phyloP scores from a whole-genome alignment of 2,329 filamentous ascomycete genomes.

The Xylariaceae sp. region DNA sequence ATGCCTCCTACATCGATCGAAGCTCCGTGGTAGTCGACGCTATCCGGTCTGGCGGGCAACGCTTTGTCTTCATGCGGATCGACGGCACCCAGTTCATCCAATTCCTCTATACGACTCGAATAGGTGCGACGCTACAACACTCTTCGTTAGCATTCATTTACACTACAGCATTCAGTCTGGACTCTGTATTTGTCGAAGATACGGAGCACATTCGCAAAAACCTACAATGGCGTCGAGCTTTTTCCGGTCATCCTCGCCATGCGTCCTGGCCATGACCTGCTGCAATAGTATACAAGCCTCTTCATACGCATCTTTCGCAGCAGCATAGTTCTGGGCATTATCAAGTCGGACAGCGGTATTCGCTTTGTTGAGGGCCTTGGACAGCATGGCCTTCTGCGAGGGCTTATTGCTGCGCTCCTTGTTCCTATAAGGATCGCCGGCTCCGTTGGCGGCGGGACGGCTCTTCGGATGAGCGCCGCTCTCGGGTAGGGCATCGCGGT shows the following conservation, averaged over 20 bases:
- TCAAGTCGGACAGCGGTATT: constrained; percentile 94
- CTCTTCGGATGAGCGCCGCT: constrained; percentile 42
- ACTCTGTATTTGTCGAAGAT: not conserved
- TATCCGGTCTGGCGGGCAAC: constrained; percentile 65
- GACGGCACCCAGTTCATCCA: constrained; percentile 64
- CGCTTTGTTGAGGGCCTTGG: constrained; percentile 89
- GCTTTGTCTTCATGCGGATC: constrained; percentile 60
- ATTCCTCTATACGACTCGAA: constrained; percentile 79
- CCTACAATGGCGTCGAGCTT: constrained; percentile 92
- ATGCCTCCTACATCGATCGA: constrained; percentile 34
- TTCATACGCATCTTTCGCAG: constrained; percentile 80
- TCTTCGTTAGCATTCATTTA: constrained; percentile 12
- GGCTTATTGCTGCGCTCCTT: constrained; percentile 39
- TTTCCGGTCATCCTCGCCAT: constrained; percentile 76
- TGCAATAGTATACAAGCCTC: constrained; percentile 87
- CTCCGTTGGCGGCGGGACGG: constrained; percentile 43
- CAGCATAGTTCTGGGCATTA: constrained; percentile 91
- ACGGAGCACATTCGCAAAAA: constrained; percentile 23
- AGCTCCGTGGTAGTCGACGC: constrained; percentile 47
- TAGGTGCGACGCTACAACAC: constrained; percentile 72
- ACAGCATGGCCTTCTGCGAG: constrained; percentile 92
- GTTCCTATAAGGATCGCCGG: constrained; percentile 39
- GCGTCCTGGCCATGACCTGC: constrained; percentile 79
- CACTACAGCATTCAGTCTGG: not conserved
- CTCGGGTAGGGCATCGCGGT: constrained; percentile 33